phyloP scores from a whole-genome alignment of 2,329 filamentous ascomycete species.

The Aspergillus quadrilineatus region DNA sequence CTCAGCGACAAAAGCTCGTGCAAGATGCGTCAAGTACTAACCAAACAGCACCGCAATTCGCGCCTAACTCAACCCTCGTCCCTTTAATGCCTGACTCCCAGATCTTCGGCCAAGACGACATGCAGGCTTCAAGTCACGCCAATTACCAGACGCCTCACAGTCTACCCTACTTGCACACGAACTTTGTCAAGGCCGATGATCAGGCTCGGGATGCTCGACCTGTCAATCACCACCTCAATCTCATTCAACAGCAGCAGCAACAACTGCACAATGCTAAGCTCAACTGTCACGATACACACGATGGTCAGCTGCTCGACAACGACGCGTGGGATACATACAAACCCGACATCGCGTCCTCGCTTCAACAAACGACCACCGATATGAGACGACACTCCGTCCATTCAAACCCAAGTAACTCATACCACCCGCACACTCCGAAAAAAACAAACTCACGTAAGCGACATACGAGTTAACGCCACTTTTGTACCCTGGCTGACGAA shows the following conservation, averaged over 20 bases:
- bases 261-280: constrained; percentile 23
- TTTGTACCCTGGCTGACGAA: constrained; percentile 22
- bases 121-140: constrained; percentile 30
- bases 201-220: constrained; percentile 19
- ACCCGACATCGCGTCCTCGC: constrained; percentile 13
- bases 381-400: constrained; percentile 41
- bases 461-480: neutral
- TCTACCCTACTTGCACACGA: constrained; percentile 24
- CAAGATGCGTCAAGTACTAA: constrained; percentile 57
- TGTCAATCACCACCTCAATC: constrained; percentile 27
- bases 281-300: constrained; percentile 19
- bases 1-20: constrained; percentile 46
- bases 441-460: constrained; percentile 61
- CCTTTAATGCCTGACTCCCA: constrained; percentile 29
- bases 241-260: constrained; percentile 35
- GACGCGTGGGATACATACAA: constrained; percentile 24
- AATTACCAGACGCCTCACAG: constrained; percentile 38
- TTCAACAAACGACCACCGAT: constrained; percentile 25
- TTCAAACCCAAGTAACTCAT: constrained; percentile 36
- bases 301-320: constrained; percentile 25
- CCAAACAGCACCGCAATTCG: constrained; percentile 53
- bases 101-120: constrained; percentile 31
- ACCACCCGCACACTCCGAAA: constrained; percentile 62
- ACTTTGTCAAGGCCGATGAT: constrained; percentile 20
- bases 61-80: constrained; percentile 32